Evolutionary conservation across 306 rosid species (phyloP), one percentile per base, ranked within the genome.

Genomic region (Astragalus membranaceus): DNA sequence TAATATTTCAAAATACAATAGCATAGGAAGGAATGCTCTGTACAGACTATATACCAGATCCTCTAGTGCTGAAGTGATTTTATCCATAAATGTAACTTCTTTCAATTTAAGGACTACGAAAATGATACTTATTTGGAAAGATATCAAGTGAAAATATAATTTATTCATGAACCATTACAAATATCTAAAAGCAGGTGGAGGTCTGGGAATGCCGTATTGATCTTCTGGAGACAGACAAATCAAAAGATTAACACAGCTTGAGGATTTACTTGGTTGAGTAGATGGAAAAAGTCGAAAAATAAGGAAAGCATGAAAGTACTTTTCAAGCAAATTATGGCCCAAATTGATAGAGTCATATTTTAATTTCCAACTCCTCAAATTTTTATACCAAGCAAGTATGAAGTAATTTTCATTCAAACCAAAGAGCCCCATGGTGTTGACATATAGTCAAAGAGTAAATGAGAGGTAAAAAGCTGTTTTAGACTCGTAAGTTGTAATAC

Each of bases 61-160:
- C 54, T 20, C 68, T 30, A 55, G 29, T 55, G 72, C 32, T 58
- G 55, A 55, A n/a, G 48, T 70, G 14, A 59, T 35, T 55, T 65
- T 41, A 72, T 51, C 33, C 59, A 68, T 43, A 49, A 68, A 66
- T 48, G 61, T 15, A 67, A 79, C 15, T 75, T 79, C 23, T 72
- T 72, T 67, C 68, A 35, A 52, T 80, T 60, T 32, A 29, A 30
- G 54, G 39, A 75, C 68, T 50, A 44, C 64, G 9, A 42, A 30
- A 46, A 46, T 43, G 77, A 61, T 57, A 58, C 36, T 52, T 15
- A 65, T 75, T 58, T 53, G 57, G 65, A 50, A 55, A 70, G 15
- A 58, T 7, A 23, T 52, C 6, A 58, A 15, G 23, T 30, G 58
- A 44, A 43, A 64, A 69, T 64, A 67, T 64, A 52, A 78, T 44